phyloP scores from a whole-genome alignment of 768 basidiomycete genomes.

The Harrya chromipes region DNA sequence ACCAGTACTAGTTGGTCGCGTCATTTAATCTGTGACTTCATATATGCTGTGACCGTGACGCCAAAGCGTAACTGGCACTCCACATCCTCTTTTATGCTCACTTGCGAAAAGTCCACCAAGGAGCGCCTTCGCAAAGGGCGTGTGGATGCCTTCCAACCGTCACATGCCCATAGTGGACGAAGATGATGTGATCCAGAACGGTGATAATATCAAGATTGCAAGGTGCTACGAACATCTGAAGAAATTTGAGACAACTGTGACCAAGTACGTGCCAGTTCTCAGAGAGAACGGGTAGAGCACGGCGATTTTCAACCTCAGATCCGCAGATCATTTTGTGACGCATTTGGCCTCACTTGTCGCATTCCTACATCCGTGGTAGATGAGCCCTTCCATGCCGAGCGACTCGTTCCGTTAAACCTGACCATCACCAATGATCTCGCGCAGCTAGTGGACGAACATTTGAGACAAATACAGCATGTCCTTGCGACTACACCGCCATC shows the following conservation, averaged over 20 bases:
- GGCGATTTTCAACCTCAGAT: constrained; percentile 33
- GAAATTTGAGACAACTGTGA: constrained; percentile 84
- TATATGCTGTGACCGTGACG: too few relatives aligned
- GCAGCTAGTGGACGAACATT: constrained; percentile 18
- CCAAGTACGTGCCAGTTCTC: constrained; percentile 43
- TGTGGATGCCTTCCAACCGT: constrained; percentile 62
- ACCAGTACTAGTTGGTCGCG: too few relatives aligned
- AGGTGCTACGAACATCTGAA: constrained; percentile 97
- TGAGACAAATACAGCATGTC: constrained; percentile 31
- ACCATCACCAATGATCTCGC: constrained; percentile 13
- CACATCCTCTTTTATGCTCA: too few relatives aligned
- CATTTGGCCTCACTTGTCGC: constrained; percentile 69
- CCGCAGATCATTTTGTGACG: constrained; percentile 60
- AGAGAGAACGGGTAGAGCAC: background rate
- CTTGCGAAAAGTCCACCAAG: constrained; percentile 61
- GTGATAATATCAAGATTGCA: constrained; percentile 87
- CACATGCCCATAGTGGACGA: constrained; percentile 30
- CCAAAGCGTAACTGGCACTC: too few relatives aligned
- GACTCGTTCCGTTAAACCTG: constrained; percentile 34
- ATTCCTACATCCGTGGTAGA: constrained; percentile 53
- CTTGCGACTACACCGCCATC: constrained; percentile 32
- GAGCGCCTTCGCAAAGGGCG: constrained; percentile 64
- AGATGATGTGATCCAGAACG: constrained; percentile 34
- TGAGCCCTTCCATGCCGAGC: constrained; percentile 37
- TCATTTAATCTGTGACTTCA: too few relatives aligned